Evolutionary conservation across 768 basidiomycete genomes (phyloP), one percentile per base, ranked within the genome.

Genomic region (Psilocybe sp.): DNA sequence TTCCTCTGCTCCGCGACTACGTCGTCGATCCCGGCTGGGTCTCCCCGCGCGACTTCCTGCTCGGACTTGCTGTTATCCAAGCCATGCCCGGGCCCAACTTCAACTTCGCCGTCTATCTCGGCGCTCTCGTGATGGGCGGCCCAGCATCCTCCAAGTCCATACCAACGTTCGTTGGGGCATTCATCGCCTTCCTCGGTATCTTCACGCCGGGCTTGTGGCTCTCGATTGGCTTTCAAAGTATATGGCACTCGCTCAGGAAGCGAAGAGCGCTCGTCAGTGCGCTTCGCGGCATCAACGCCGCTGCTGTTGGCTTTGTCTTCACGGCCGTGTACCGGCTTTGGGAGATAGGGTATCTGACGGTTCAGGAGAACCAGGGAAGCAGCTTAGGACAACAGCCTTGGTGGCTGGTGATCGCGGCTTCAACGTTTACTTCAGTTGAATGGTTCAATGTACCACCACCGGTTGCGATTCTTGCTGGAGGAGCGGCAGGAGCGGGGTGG

Each of bases 31-130:
- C 68, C 31, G 76, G 74, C 16, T 78, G 77, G 78, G 78, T 82
- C 23, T 68, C 70, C 16, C 69, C 76, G 8, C 69, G 78, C 40
- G 78, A 82, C 62, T 81, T 82, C 57, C 66, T 82, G 18, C 64
- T 80, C 28, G 78, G 79, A 6, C 68, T 80, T 23, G 79, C 79
- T 16, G 69, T 78, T 41, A 68, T 75, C 42, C 77, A 74, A 58
- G 75, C 72, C 9, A 62, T 75, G 55, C 77, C 77, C 1, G 80
- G 80, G 4, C 80, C 80, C 18, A 79, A 80, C 60, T 82, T 82
- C 64, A 77, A 77, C 64, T 80, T 76, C 50, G 71, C 74, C 0
- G 73, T 76, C 16, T 81, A 76, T 58, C 70, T 82, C 23, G 80
- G 80, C 20, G 70, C 75, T 6, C 66, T 82, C 45, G 63, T 61